Evolutionary conservation across 164 flowering plant genomes (phyloP), one percentile per base, ranked within the genome.

Genomic region (Aristolochia contorta): DNA sequence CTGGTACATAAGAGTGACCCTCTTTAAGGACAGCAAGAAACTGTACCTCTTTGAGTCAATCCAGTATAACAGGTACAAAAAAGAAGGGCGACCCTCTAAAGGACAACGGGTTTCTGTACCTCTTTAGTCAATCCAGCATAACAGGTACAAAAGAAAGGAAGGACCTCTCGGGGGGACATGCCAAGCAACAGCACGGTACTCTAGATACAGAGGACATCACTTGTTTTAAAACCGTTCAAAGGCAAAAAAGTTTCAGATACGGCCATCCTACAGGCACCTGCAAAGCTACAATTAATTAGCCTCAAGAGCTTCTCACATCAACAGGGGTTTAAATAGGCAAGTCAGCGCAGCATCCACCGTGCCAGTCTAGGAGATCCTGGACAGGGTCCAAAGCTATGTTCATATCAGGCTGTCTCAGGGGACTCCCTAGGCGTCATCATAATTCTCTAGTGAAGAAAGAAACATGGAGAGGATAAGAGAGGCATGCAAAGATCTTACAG

Each of bases 371-470:
- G 72, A 78, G 89, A 77, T 10, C 98, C 96, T 10, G 85, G 45
- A 75, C 98, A 92, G 0, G 98, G 96, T 37, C 98, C 96, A 56
- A 92, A 27, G 73, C 78, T 84, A 82, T 83, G 81, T 85, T 82
- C 91, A 87, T 65, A 71, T 92, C 98, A 47, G 89, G 89, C 56
- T 83, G 86, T 82, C 84, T 82, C 76, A 91, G n/a, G n/a, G n/a
- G 50, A 80, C 56, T 48, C 82, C 80, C 72, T 89, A 93, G 1
- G 65, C 25, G 59, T 69, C 69, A 51, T 77, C 80, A 46, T 65
- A 65, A 43, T 76, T 82, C 52, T 74, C 96, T 84, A 27, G 30
- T 5, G 5, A 27, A 27, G 30, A 5, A 27, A 27, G 30, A 27
- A 27, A 2, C 30, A 27, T 27, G 5, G 5, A 2, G 30, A 27